A percentile compares a stretch with the other conserved stretches of the same genome.
phyloP scores from a whole-genome alignment of 2,329 filamentous ascomycete species.

The Alternaria triticimaculans region DNA sequence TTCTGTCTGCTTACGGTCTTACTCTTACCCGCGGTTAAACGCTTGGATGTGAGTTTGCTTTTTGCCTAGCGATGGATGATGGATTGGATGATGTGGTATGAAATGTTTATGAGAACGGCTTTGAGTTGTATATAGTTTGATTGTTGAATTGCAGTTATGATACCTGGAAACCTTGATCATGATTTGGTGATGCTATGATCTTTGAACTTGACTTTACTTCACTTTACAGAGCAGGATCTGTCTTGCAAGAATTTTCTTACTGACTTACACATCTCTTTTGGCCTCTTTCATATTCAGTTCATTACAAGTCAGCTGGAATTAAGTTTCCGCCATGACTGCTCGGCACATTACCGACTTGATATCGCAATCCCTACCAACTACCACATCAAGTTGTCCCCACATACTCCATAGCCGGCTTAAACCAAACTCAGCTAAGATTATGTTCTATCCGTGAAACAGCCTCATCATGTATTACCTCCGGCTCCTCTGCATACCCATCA shows the following conservation, averaged over 20 bases:
- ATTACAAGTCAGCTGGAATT: too few species aligned
- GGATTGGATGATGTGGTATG: not conserved
- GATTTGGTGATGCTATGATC: not conserved
- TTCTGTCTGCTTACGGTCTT: slow-evolving; percentile 49
- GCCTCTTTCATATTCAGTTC: fast-evolving
- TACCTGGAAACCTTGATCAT: not conserved
- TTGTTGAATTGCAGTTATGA: not conserved
- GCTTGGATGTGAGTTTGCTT: not conserved
- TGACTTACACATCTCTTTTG: not conserved
- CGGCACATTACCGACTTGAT: not conserved
- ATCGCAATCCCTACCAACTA: fast-evolving
- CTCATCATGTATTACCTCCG: not conserved
- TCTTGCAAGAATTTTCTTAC: not conserved
- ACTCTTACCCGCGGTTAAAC: slow-evolving; percentile 29
- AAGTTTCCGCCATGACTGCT: too few species aligned
- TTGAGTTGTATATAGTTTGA: not conserved
- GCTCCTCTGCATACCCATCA: not conserved
- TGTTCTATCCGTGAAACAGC: not conserved
- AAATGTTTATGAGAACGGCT: not conserved
- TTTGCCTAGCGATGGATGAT: not conserved
- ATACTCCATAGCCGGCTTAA: not conserved
- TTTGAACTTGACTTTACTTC: not conserved
- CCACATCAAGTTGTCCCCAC: not conserved
- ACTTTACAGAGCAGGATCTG: not conserved
- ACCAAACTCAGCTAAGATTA: fast-evolving